Evolutionary conservation across 805 yeast species (phyloP).

Genomic region (Millerozyma miso): DNA sequence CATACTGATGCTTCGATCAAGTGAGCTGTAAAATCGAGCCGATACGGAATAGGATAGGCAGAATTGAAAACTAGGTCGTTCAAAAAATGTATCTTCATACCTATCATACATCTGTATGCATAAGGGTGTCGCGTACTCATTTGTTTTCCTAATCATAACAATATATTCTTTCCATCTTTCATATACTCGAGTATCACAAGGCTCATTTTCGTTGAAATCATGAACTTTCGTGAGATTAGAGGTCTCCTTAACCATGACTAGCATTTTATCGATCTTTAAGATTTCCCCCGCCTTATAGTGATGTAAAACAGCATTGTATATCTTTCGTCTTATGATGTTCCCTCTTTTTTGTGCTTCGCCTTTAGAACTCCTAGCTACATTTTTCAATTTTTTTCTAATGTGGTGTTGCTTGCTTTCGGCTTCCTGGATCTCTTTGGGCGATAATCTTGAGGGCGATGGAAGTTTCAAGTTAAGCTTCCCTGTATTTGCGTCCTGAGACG

Average conservation of each 20-base stretch:
- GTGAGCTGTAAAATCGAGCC: conserved; percentile 55
- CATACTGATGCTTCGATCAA: conserved; percentile 68
- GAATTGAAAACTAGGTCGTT: conserved; percentile 20
- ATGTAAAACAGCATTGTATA: conserved; percentile 21
- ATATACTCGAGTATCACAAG: conserved; percentile 49
- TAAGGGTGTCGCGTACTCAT: conserved; percentile 47
- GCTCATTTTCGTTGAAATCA: conserved; percentile 45
- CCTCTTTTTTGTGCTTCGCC: conserved; percentile 16
- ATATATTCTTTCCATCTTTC: conserved; percentile 81
- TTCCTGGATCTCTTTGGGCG: conserved; percentile 6
- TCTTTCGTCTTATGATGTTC: conserved; percentile 14
- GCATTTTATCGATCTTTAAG: conserved; percentile 61
- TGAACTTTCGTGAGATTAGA: conserved; percentile 14
- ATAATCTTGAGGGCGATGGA: conserved; percentile 20
- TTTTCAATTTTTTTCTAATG: conserved; percentile 16
- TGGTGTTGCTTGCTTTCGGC: conserved; percentile 13
- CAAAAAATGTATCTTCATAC: conserved; percentile 12
- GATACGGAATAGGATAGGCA: conserved; percentile 13
- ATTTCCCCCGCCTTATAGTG: conserved; percentile 54
- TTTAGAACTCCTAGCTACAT: conserved; percentile 21
- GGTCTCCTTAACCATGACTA: conserved; percentile 55
- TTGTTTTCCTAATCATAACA: conserved; percentile 67
- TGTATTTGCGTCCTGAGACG: neutral
- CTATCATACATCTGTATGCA: conserved; percentile 59
- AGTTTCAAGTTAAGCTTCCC: conserved; percentile 7